These are phyloP conservation scores for Colletotrichum godetiae DNA, from an alignment of 2,329 filamentous ascomycete species.

Conservation along the genomic window DNA sequence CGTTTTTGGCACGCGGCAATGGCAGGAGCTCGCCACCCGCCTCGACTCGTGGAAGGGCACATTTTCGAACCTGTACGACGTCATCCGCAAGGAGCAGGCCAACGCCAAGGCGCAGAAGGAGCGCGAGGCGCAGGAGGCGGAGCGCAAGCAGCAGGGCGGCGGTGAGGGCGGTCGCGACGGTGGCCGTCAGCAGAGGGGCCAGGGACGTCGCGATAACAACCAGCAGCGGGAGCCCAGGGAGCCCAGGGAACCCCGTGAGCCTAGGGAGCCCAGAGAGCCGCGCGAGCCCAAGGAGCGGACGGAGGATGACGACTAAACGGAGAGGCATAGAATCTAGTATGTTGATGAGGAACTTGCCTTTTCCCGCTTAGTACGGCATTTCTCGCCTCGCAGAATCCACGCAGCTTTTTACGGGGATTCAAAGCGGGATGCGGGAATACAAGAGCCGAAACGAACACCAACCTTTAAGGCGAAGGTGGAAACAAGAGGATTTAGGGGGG, in stretches of 20 bases:
- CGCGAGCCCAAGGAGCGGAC: slow-evolving; percentile 58
- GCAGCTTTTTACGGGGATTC: neutral
- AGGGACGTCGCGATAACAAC: slow-evolving; percentile 45
- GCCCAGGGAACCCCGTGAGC: slow-evolving; percentile 41
- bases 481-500: neutral
- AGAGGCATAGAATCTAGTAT: neutral
- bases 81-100: slow-evolving; percentile 84
- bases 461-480: neutral
- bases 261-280: slow-evolving; percentile 41
- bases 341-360: neutral
- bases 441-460: too few species aligned
- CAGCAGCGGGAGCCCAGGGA: slow-evolving; percentile 44
- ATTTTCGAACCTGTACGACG: slow-evolving; percentile 80
- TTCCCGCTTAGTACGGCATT: neutral
- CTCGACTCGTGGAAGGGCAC: slow-evolving; percentile 92
- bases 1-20: slow-evolving; percentile 98
- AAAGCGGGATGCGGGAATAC: neutral
- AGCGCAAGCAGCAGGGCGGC: slow-evolving; percentile 70
- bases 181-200: slow-evolving; percentile 41
- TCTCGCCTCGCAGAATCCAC: too few species aligned
- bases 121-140: slow-evolving; percentile 77
- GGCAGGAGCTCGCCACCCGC: slow-evolving; percentile 91
- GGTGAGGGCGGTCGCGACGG: slow-evolving; percentile 45
- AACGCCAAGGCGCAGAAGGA: slow-evolving; percentile 82
- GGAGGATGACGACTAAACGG: slow-evolving; percentile 66